Evolutionary conservation across 352 stramenopile species (phyloP), one percentile per base, ranked within the genome.

Genomic region (Elongisporangium senticosum): DNA sequence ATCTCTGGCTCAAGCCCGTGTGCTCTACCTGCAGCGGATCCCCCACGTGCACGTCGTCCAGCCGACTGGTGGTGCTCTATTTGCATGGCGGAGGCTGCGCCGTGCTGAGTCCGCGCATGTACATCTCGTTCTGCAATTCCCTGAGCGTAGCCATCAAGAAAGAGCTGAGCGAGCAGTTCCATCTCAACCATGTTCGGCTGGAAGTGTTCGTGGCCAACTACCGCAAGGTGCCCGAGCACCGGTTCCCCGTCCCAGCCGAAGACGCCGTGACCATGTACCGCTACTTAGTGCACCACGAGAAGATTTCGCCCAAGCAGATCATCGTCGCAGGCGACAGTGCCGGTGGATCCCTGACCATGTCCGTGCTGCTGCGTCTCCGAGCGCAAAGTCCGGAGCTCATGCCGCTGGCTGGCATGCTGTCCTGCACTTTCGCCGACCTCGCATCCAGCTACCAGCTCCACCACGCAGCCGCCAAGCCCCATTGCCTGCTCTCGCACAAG

Each of bases 171-270:
- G 50, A 39, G 33, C 57, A 66, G 24, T 58, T 67, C 37, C 52
- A 60, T 0, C 40, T 20, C 0, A 20, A 60, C 26, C 59, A 65
- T 10, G 54, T 72, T 24, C 55, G 68, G 5, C 68, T 85, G 2
- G 65, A 83, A 43, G 64, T 83, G 19, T 67, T 83, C 22, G 43
- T 83, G 20, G 71, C 68, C 10, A 85, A 81, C 62, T 85, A 83
- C 53, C 72, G 64, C 40, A 83, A 83, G 51, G 55, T 67, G 13
- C 75, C 75, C n/a, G 74, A 79, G 60, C 54, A 72, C 61, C 66
- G 62, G 53, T 83, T 77, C 52, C 75, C 75, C 13, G 53, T 70
- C 2, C 68, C 74, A 33, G 55, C 63, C 2, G 53, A 79, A 15
- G 75, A 85, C 55, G 64, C 62, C 6, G 52, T 79, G n/a, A 47